Percentiles rank a stretch among this genome's conserved stretches.
Conservation (phyloP, 1,284 basidiomycete species). For the Moesziomyces globuligerus region DNA sequence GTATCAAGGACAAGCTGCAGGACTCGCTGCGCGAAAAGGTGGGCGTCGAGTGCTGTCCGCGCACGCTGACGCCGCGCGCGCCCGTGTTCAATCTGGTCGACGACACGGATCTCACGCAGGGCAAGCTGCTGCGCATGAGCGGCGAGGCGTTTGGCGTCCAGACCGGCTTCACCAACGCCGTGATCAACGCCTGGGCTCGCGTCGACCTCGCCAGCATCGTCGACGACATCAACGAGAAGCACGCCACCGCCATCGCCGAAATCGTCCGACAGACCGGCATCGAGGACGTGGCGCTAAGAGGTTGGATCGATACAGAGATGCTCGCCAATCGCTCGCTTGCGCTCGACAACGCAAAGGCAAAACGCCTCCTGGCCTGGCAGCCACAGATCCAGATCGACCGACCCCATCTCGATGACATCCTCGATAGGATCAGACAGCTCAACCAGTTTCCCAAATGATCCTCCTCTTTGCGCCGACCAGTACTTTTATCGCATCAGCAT, state of each 20-base stretch:
- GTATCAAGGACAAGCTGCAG: slow-evolving; percentile 43
- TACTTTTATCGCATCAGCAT: too few relatives aligned
- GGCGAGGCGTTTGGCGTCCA: slow-evolving; percentile 39
- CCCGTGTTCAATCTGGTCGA: slow-evolving; percentile 59
- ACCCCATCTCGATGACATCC: slow-evolving; percentile 18
- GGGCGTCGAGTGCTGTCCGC: slow-evolving; percentile 33
- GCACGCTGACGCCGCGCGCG: slow-evolving; percentile 37
- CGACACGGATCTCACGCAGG: slow-evolving; percentile 44
- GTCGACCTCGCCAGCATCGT: slow-evolving; percentile 32
- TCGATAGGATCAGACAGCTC: slow-evolving; percentile 20
- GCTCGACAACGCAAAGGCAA: slow-evolving; percentile 40
- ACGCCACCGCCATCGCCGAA: slow-evolving; percentile 20
- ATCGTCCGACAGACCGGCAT: slow-evolving; percentile 17
- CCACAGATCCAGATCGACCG: slow-evolving; percentile 17
- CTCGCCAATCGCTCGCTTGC: slow-evolving; percentile 42
- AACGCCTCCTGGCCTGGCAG: slow-evolving; percentile 35
- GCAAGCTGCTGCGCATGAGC: slow-evolving; percentile 42
- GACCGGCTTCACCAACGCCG: slow-evolving; percentile 47
- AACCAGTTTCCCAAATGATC: slow-evolving; percentile 21
- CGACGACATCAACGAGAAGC: slow-evolving; percentile 57
- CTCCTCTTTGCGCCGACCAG: neutral
- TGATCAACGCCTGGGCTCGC: slow-evolving; percentile 48
- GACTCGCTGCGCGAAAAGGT: slow-evolving; percentile 34
- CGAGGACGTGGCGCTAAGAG: slow-evolving; percentile 9
- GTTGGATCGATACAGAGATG: slow-evolving; percentile 32